These are phyloP conservation scores for Oehlia diaphana DNA, from an alignment of 192 early-diverging fungal species.

Conservation along the genomic window DNA sequence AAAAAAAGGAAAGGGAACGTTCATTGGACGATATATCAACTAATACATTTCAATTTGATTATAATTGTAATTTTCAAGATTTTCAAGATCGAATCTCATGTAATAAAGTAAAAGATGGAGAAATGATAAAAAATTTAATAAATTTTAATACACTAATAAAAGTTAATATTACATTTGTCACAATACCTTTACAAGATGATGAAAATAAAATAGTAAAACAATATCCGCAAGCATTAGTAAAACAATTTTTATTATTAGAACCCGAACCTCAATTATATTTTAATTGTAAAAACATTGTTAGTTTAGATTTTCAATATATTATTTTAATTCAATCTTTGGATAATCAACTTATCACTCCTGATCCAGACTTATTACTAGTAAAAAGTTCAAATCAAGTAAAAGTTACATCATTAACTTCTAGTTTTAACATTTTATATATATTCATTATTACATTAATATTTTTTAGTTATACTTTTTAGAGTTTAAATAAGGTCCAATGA, in stretches of 20 bases:
- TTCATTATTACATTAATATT: neutral
- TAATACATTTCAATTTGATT: neutral
- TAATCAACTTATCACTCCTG: neutral
- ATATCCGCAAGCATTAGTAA: conserved; percentile 43
- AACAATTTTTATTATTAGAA: conserved; percentile 34
- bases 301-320: conserved; percentile 32
- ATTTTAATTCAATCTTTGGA: conserved; percentile 41
- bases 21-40: neutral
- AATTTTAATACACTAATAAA: conserved; percentile 9
- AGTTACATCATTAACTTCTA: neutral
- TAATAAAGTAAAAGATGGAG: neutral
- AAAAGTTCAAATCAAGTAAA: conserved; percentile 16
- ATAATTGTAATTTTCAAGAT: neutral
- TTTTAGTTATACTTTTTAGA: too few species aligned
- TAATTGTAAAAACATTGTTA: conserved; percentile 19
- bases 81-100: neutral
- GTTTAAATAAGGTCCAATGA: too few species aligned
- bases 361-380: neutral
- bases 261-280: conserved; percentile 35
- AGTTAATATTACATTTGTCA: conserved; percentile 38
- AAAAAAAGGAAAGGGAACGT: neutral
- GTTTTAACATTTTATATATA: neutral
- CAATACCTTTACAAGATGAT: conserved; percentile 33
- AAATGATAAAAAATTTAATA: neutral
- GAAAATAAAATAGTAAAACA: conserved; percentile 34